Conservation (phyloP, 331 rosid species). For the Malus hybrid region DNA sequence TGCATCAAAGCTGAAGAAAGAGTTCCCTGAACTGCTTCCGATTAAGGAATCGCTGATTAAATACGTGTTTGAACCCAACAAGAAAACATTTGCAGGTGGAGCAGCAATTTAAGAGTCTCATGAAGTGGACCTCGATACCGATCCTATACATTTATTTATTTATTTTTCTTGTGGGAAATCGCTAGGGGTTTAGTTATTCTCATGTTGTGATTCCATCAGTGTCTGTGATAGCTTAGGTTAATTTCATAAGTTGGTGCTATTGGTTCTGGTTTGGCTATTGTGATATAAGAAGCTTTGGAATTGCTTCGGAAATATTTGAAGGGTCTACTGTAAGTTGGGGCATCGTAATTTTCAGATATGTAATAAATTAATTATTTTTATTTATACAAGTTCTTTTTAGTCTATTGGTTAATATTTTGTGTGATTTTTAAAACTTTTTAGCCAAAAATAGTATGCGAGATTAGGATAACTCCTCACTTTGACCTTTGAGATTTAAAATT, state of each 20-base stretch:
- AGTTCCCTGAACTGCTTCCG: slow-evolving; percentile 53
- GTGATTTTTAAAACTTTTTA: too few relatives aligned
- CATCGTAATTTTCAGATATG: too few relatives aligned
- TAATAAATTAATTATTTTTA: too few relatives aligned
- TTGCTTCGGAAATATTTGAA: not conserved
- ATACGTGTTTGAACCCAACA: slow-evolving; percentile 48
- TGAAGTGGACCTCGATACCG: not conserved
- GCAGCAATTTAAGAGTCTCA: slow-evolving; percentile 1
- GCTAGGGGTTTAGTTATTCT: not conserved
- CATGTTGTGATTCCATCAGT: not conserved
- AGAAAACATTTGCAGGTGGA: slow-evolving; percentile 22
- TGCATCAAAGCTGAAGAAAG: slow-evolving; percentile 51
- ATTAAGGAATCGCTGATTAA: slow-evolving; percentile 56
- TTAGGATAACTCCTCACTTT: too few relatives aligned
- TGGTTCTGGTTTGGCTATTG: not conserved
- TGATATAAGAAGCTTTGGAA: not conserved
- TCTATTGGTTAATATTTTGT: too few relatives aligned
- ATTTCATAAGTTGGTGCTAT: not conserved
- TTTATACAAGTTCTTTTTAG: too few relatives aligned
- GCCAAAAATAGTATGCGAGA: too few relatives aligned
- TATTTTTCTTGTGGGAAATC: not conserved
- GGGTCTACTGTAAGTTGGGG: too few relatives aligned
- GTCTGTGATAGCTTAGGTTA: not conserved
- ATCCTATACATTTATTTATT: not conserved
- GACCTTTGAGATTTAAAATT: too few relatives aligned